Conservation (phyloP, 768 basidiomycete species). For the Kwoniella dejecticola region DNA sequence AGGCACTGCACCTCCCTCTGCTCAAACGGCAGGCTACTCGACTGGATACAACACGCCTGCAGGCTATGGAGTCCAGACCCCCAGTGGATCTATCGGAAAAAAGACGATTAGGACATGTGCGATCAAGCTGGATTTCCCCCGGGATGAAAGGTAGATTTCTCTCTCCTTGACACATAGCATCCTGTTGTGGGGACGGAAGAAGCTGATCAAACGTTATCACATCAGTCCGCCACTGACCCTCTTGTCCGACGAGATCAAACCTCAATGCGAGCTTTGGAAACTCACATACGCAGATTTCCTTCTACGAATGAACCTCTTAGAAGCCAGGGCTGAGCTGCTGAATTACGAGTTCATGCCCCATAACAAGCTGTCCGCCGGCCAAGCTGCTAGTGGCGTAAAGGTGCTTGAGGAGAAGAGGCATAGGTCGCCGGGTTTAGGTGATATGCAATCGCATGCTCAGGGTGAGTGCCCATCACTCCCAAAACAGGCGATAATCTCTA, state of each 20-base stretch:
- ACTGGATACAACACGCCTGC: slow-evolving; percentile 18
- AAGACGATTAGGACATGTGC: slow-evolving; percentile 20
- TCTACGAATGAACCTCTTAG: slow-evolving; percentile 38
- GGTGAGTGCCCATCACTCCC: too few relatives aligned
- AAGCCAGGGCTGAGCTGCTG: slow-evolving; percentile 29
- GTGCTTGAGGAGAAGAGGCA: background rate
- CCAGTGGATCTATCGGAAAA: slow-evolving; percentile 9
- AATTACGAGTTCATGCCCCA: slow-evolving; percentile 24
- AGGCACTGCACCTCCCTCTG: slow-evolving; percentile 5
- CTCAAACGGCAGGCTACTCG: background rate
- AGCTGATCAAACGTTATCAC: background rate
- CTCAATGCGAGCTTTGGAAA: slow-evolving; percentile 37
- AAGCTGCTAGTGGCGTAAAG: slow-evolving; percentile 16
- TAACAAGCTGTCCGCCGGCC: background rate
- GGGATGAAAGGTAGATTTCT: slow-evolving; percentile 30
- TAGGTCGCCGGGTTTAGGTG: background rate
- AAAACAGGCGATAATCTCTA: background rate
- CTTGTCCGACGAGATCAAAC: slow-evolving; percentile 22
- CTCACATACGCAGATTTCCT: slow-evolving; percentile 50
- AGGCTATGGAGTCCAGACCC: slow-evolving; percentile 6
- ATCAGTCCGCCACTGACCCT: slow-evolving; percentile 30
- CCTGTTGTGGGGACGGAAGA: too few relatives aligned
- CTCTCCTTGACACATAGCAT: too few relatives aligned
- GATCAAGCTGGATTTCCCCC: slow-evolving; percentile 29
- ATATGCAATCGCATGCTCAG: slow-evolving; percentile 19